Base-by-base conservation (phyloP, 2,329 filamentous ascomycete species). In the Calonectria hawksworthii region DNA sequence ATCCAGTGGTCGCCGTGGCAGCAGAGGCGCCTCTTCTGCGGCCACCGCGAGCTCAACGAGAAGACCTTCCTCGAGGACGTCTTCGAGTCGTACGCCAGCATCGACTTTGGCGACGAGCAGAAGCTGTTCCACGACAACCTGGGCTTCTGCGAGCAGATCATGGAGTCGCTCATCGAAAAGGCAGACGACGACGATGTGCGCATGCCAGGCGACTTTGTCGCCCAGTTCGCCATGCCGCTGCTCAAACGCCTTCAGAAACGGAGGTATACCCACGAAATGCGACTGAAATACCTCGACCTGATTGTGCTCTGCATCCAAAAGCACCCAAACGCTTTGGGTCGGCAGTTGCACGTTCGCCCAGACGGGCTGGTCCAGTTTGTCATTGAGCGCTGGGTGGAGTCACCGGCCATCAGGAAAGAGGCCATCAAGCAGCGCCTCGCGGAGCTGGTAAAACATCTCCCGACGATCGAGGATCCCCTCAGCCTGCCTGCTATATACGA, bases 221-320 rank as follows among this genome's bases (percentile, higher is more conserved):
- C 61, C 1, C 72, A 73, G 13, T 63, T 82, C 21, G 76, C 41
- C 21, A 73, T 80, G 68, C 81, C 80, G 0, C 14, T 79, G 10
- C 75, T 82, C 23, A 79, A 76, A n/a, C 75, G 74, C 3, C 68
- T 81, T 1, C 52, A 72, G 41, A 77, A 76, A 23, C 73, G 68
- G 11, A 69, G 64, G 41, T 74, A 64, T 21, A 30, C 73, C 16
- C 68, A 76, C 2, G 73, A 76, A 8, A 76, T 52, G 0, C 73
- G 78, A 1, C 52, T 76, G 34, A 79, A 61, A 18, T 76, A 76
- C 44, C 76, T 82, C 0, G 52, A 67, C 1, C 71, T 81, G 0
- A 54, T 80, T 5, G 38, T 80, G 13, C 66, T 69, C 14, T 76
- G 74, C 44, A 5, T 69, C 11, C 36, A 28, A 23, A 74, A 67